Evolutionary conservation across 768 basidiomycete species (phyloP).

Genomic region (Exsudoporus frostii): DNA sequence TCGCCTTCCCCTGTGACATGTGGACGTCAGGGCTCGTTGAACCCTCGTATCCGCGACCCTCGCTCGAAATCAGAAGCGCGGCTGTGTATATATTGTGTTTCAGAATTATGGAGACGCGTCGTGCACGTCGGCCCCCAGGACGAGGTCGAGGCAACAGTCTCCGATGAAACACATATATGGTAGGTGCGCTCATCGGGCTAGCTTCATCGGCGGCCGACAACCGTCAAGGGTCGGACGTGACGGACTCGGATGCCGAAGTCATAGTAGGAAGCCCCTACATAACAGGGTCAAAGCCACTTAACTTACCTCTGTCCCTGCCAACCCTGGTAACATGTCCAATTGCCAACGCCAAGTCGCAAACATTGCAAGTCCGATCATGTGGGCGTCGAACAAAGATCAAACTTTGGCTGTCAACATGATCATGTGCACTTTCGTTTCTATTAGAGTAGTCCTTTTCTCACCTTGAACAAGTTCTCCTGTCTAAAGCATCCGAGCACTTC

Average conservation of each 20-base stretch:
- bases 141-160: not conserved
- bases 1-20: not conserved
- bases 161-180: not conserved
- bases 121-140: not conserved
- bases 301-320: conserved; percentile 6
- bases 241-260: not conserved
- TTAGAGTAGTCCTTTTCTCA: not conserved
- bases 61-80: conserved; percentile 1
- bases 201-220: not conserved
- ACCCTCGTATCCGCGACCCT: conserved; percentile 1
- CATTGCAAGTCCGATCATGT: conserved; percentile 3
- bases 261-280: not conserved
- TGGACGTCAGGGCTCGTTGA: not conserved
- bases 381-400: not conserved
- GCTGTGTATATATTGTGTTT: conserved; percentile 2
- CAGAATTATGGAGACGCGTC: not conserved
- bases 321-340: not conserved
- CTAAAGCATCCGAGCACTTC: not conserved
- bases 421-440: not conserved
- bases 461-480: not conserved
- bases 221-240: conserved; percentile 3
- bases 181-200: conserved; percentile 10
- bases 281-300: conserved; percentile 14
- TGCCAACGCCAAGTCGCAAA: not conserved
- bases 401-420: too few species aligned